Base-by-base conservation (phyloP, 1,139 yeast genomes). In the Candida labiduridarum region DNA sequence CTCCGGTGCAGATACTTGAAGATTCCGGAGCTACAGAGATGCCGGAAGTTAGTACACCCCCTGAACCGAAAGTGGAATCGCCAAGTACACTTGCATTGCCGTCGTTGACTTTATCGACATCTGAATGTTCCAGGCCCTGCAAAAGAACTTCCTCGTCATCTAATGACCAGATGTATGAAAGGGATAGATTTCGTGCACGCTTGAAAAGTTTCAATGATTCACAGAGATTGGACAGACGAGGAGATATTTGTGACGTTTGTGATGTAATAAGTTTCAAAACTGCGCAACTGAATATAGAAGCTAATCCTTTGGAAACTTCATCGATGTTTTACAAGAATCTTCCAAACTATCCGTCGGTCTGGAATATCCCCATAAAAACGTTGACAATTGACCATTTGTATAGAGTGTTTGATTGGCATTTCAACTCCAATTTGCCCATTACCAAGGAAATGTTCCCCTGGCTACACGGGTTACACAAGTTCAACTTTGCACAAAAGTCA, bases 401-500 rank as follows among this genome's bases (percentile, higher is more conserved):
- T 31, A 30, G 58, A 0, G 67, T 80, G 0, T 72, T 82, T 52
- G 57, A 63, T n/a, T 72, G 75, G 70, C 80, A 82, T 59, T 82
- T 75, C 69, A 56, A 76, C 51, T 66, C 76, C 8, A 79, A 82
- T 1, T 69, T 90, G 35, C 96, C 97, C 0, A 82, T 79, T 1
- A 85, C 94, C 12, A 79, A 74, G 27, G 65, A 62, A 8, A 82
- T 91, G 78, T 92, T 91, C 60, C 98, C 98, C 1, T 91, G 97
- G 97, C 74, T 89, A 41, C 97, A 91, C 64, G 96, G 96, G 0
- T 68, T 84, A 22, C 82, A 82, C 56, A 67, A 63, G 33, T 78
- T 74, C 40, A 82, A 82, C 59, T 71, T 70, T 54, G 80, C 84
- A 3, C 86, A 82, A 58, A 65, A 74, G 41, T 70, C 68, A 47